Conservation (phyloP, 2,329 filamentous ascomycete genomes). For the Neonectria coccinea region DNA sequence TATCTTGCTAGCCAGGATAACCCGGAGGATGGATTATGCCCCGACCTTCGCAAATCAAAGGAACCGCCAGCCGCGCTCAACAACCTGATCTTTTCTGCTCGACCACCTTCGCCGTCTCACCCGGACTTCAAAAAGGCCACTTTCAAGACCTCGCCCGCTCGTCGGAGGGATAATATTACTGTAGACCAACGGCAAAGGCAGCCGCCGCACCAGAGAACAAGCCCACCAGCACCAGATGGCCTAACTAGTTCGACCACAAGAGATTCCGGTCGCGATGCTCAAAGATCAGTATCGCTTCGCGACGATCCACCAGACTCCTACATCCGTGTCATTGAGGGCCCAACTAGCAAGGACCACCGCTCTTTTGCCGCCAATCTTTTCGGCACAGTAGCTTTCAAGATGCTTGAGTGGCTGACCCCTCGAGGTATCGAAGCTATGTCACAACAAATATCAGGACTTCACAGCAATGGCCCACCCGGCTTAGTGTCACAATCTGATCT, state of each 20-base stretch:
- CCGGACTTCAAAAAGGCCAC: slow-evolving; percentile 35
- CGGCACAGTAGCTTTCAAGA: slow-evolving; percentile 74
- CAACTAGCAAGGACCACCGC: slow-evolving; percentile 66
- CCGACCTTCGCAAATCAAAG: slow-evolving; percentile 57
- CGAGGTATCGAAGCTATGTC: slow-evolving; percentile 64
- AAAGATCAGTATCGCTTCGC: background rate
- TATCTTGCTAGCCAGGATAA: slow-evolving; percentile 85
- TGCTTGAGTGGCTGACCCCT: slow-evolving; percentile 77
- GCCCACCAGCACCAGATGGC: background rate
- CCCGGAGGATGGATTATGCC: slow-evolving; percentile 77
- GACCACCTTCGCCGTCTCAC: slow-evolving; percentile 35
- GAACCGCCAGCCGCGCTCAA: slow-evolving; percentile 59
- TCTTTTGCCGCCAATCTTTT: slow-evolving; percentile 74
- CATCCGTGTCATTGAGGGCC: slow-evolving; percentile 59
- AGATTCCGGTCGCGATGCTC: slow-evolving; percentile 2
- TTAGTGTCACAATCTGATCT: slow-evolving; percentile 9
- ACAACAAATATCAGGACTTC: slow-evolving; percentile 46
- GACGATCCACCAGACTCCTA: slow-evolving; percentile 19
- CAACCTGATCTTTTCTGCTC: slow-evolving; percentile 59
- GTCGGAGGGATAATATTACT: slow-evolving; percentile 20
- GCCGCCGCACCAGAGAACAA: slow-evolving; percentile 13
- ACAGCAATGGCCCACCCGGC: slow-evolving; percentile 7
- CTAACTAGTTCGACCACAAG: background rate
- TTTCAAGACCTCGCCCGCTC: slow-evolving; percentile 11
- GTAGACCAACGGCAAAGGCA: slow-evolving; percentile 18